These are phyloP conservation scores for Metschnikowia henanensis DNA, from an alignment of 805 yeast genomes.

Conservation along the genomic window DNA sequence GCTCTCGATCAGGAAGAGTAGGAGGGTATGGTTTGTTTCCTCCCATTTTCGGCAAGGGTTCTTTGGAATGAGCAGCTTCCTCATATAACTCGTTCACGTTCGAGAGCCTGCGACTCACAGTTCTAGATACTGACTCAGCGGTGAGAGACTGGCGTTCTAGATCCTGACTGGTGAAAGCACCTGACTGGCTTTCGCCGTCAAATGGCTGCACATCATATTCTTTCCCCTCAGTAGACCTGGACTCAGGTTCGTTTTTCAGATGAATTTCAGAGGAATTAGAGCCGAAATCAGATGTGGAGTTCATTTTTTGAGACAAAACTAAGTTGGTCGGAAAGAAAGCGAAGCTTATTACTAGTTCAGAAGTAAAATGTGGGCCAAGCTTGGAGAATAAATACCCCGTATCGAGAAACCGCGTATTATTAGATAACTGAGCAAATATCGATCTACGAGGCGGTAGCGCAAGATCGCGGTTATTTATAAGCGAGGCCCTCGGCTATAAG, in stretches of 20 bases:
- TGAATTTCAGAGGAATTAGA: constrained; percentile 7
- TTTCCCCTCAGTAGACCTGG: constrained; percentile 7
- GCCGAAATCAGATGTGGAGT: constrained; percentile 2
- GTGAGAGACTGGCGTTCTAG: constrained; percentile 14
- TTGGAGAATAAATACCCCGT: too few species aligned
- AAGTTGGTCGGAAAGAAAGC: too few species aligned
- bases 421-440: neutral
- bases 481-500: neutral
- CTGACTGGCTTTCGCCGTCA: constrained; percentile 7
- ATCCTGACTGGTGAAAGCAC: constrained; percentile 1
- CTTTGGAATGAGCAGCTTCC: constrained; percentile 25
- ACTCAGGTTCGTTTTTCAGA: constrained; percentile 11
- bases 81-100: constrained; percentile 28
- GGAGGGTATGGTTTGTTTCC: constrained; percentile 65
- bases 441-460: neutral
- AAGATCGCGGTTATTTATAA: neutral
- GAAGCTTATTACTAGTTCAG: too few species aligned
- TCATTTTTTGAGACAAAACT: neutral
- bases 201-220: constrained; percentile 11
- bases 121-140: constrained; percentile 16
- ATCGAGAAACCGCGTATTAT: too few species aligned
- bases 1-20: constrained; percentile 50
- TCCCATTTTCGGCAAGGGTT: constrained; percentile 57
- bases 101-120: constrained; percentile 22
- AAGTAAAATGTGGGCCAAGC: neutral